phyloP scores from a whole-genome alignment of 192 early-diverging fungal genomes.

The Funneliformis mosseae region DNA sequence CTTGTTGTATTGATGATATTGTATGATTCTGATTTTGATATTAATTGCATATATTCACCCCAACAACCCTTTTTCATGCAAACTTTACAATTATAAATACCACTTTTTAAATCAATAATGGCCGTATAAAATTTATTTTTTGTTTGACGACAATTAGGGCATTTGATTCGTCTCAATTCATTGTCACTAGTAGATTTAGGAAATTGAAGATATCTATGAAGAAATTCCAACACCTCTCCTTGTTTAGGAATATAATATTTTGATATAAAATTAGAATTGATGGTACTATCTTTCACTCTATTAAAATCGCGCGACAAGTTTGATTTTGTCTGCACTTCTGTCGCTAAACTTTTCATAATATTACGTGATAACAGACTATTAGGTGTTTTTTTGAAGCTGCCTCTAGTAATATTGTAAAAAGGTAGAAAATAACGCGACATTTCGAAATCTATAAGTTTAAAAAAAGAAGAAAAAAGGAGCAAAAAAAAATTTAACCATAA shows the following conservation, averaged over 20 bases:
- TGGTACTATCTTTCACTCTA: too few relatives aligned
- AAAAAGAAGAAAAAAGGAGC: too few relatives aligned
- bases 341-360: not conserved
- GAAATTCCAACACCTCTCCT: slow-evolving; percentile 39
- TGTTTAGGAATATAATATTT: slow-evolving; percentile 34
- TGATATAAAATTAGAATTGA: not conserved
- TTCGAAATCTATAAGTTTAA: not conserved
- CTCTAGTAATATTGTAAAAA: not conserved
- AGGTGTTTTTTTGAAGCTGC: not conserved
- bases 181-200: slow-evolving; percentile 35
- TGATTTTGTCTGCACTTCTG: not conserved
- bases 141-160: slow-evolving; percentile 42
- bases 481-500: too few relatives aligned
- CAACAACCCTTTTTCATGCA: slow-evolving; percentile 61
- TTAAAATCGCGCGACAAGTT: not conserved
- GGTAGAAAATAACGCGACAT: not conserved
- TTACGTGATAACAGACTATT: not conserved
- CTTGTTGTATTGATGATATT: slow-evolving; percentile 45
- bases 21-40: slow-evolving; percentile 38
- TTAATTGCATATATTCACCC: slow-evolving; percentile 57
- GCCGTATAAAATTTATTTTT: slow-evolving; percentile 49
- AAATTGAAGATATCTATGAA: slow-evolving; percentile 37
- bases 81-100: slow-evolving; percentile 57
- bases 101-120: slow-evolving; percentile 52
- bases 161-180: slow-evolving; percentile 31